Evolutionary conservation across 2,329 filamentous ascomycete species (phyloP).

Genomic region (Fusarium sp.): DNA sequence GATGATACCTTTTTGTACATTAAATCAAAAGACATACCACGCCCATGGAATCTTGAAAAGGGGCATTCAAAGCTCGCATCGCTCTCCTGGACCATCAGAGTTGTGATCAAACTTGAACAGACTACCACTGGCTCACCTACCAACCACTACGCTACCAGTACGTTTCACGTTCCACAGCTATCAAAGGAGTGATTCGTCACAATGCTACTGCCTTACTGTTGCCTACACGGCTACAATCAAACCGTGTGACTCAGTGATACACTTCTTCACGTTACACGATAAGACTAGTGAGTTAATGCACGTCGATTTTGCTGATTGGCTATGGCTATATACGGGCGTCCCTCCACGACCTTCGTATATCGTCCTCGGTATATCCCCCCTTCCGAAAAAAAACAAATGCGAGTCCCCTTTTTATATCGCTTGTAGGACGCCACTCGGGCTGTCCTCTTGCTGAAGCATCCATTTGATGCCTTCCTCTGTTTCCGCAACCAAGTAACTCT

Average conservation of each 20-base stretch:
- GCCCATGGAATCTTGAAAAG: constrained; percentile 5
- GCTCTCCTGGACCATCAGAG: neutral
- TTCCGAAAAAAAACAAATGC: constrained; percentile 8
- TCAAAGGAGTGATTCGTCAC: neutral
- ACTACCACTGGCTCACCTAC: neutral
- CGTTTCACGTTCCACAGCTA: neutral
- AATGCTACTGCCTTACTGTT: neutral
- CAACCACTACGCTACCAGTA: neutral
- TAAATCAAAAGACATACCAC: constrained; percentile 25
- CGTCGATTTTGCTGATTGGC: constrained; percentile 1
- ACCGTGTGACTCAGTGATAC: neutral
- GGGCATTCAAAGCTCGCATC: neutral
- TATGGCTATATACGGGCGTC: constrained; percentile 7
- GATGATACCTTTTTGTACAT: constrained; percentile 44
- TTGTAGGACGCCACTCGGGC: neutral
- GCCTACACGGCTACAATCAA: neutral
- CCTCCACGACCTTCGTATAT: neutral
- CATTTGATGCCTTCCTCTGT: neutral
- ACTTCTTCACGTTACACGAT: neutral
- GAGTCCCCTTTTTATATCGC: constrained; percentile 5
- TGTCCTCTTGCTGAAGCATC: neutral
- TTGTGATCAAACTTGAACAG: neutral
- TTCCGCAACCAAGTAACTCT: neutral
- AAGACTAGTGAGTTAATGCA: neutral
- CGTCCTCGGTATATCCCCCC: constrained; percentile 1